phyloP scores from a whole-genome alignment of 345 rosid species.

The Conringia planisiliqua region DNA sequence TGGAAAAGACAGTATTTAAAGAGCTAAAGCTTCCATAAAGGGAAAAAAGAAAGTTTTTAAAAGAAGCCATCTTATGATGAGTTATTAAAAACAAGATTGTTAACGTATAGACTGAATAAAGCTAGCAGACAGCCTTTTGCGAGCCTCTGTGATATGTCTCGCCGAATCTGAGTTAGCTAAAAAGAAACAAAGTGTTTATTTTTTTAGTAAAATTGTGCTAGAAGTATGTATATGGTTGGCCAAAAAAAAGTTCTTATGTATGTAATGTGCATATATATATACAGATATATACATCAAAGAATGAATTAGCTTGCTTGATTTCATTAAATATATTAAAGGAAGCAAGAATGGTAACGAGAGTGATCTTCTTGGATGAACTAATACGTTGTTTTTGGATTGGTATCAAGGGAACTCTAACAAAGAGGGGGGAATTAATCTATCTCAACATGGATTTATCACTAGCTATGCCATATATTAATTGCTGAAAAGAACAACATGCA shows the following conservation, averaged over 20 bases:
- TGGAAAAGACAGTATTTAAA: slow-evolving; percentile 13
- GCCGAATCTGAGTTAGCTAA: slow-evolving; percentile 30
- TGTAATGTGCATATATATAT: background rate
- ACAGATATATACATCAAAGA: background rate
- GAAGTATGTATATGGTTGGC: slow-evolving; percentile 2
- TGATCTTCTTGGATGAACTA: background rate
- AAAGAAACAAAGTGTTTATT: slow-evolving; percentile 3
- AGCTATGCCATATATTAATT: background rate
- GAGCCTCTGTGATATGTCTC: slow-evolving; percentile 29
- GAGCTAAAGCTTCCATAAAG: slow-evolving; percentile 35
- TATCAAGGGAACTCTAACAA: background rate
- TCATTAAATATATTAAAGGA: background rate
- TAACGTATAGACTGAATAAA: slow-evolving; percentile 30
- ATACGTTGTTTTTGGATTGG: background rate
- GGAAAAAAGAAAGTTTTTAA: slow-evolving; percentile 6
- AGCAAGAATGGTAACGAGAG: background rate
- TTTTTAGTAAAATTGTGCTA: slow-evolving; percentile 4
- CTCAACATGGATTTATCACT: background rate
- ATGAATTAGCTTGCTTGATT: background rate
- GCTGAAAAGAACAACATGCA: background rate
- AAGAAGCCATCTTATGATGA: slow-evolving; percentile 25
- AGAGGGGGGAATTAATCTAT: background rate
- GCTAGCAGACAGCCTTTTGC: slow-evolving; percentile 36
- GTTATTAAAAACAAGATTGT: slow-evolving; percentile 19
- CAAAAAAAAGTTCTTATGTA: background rate